Base-by-base conservation (phyloP, 768 basidiomycete species). In the Grammothele lineata region DNA sequence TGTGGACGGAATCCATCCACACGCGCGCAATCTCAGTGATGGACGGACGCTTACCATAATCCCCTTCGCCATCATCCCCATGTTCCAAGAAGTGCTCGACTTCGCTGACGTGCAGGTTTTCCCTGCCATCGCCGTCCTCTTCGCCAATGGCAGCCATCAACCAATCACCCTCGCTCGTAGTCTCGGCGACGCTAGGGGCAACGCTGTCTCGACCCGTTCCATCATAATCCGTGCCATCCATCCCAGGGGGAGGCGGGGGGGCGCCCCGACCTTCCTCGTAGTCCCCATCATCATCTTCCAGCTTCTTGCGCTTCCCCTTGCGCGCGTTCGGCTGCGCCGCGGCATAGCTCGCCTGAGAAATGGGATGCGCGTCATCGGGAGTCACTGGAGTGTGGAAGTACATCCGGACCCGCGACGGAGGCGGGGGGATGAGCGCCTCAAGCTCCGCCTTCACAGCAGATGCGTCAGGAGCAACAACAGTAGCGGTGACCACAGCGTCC, bases 361-460 rank as follows among this genome's bases (percentile, higher is more conserved):
- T 82, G 19, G 83, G 83, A 62, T 79, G 82, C 47, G 83, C 76
- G 67, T 90, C 88, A 70, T 89, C 87, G 60, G 83, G 76, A 54
- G 85, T 80, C 53, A 86, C 86, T 51, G 89, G 90, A 21, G 89
- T 91, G 70, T 92, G 89, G 73, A 92, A 92, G 72, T 92, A 92
- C 47, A 92, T 88, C 59, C 89, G 86, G 58, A 92, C 83, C 53
- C 90, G 84, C 36, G 89, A 89, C 27, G 87, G 85, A 68, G 66
- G 83, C 65, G 59, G 77, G 63, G 68, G 77, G 19, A 63, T 45
- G 36, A 58, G 56, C 14, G 59, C 48, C 19, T 53, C 39, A 12
- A 48, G 40, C 44, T 63, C 62, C 39, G 60, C 43, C 42, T 60
- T 60, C 40, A 59, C 48, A n/a, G 41, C 38, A 41, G 57, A 38